Evolutionary conservation across 179 eudicot species (phyloP), one percentile per base, ranked within the genome.

Genomic region (Drosera spatulata): DNA sequence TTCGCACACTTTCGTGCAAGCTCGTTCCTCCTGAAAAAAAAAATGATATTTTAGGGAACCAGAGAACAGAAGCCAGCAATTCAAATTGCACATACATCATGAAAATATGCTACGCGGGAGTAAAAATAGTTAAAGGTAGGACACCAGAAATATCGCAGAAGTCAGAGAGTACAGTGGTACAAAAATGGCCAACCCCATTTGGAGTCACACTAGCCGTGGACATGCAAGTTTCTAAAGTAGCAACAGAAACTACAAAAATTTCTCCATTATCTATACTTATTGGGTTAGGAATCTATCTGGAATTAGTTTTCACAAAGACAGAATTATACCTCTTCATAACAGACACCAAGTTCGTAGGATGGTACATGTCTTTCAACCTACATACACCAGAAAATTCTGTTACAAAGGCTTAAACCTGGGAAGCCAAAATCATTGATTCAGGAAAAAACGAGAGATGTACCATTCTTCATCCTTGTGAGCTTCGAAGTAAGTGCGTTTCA

Each of bases 401-500:
- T 41, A 73, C 61, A 50, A 58, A 57, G n/a, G 49, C 38, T 8
- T 47, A 48, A 60, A 53, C 10, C 8, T 7, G 14, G 7, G n/a
- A 22, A 48, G 9, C 10, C 3, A 56, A 43, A 56, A 5, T 42
- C 5, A 65, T 63, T 56, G 15, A 50, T 3, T 13, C 1, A 64
- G 38, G 33, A 22, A 13, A 22, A 9, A 55, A 46, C 39, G 68
- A 10, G 8, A 64, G 39, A 53, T n/a, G 39, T 83, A 94, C 99
- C 99, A 90, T 65, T 90, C 97, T 79, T 94, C 96, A 56, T 82
- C 87, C 73, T 87, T 94, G 70, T 94, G 99, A 61, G 91, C 87
- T 67, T 86, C 87, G 73, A 94, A 94, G 75, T 80, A 94, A 55
- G 96, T 69, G 58, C 84, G 83, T 62, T 94, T 94, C 79, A 83